A percentile compares a stretch with the other conserved stretches of the same genome.
phyloP scores from a whole-genome alignment of 441 rosid genomes.

The Erodium moschatum region DNA sequence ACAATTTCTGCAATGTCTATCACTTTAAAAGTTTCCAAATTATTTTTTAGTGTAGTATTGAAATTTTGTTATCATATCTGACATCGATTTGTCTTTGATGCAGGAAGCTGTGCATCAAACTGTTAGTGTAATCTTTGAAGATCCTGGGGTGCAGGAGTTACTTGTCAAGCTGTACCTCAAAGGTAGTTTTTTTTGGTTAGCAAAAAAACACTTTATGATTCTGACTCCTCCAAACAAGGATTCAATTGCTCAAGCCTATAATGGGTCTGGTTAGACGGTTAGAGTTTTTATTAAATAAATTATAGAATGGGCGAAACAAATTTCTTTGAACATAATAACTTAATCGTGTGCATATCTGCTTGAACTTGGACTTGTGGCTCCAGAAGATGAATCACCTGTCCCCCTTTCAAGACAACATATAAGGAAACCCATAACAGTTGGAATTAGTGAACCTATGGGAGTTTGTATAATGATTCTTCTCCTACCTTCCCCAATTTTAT shows the following conservation, averaged over 20 bases:
- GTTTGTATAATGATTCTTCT: no score
- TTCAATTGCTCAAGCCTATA: no score
- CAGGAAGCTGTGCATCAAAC: slow-evolving; percentile 96
- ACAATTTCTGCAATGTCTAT: background rate
- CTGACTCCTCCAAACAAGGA: no score
- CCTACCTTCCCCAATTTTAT: no score
- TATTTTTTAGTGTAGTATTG: background rate
- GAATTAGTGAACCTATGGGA: no score
- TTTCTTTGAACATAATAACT: background rate
- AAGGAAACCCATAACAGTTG: no score
- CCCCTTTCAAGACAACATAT: no score
- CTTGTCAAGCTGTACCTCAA: slow-evolving; percentile 88
- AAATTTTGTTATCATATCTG: background rate
- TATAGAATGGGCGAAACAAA: background rate
- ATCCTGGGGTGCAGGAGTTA: slow-evolving; percentile 94
- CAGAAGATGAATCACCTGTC: no score
- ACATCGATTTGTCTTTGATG: slow-evolving; percentile 18
- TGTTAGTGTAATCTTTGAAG: slow-evolving; percentile 87
- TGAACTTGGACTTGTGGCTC: no score
- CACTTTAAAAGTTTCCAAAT: background rate
- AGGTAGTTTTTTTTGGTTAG: slow-evolving; percentile 35
- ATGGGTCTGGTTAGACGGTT: no score
- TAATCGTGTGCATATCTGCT: no score
- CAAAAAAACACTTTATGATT: no score
- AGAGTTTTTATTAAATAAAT: background rate